phyloP scores from a whole-genome alignment of 2,329 filamentous ascomycete species.

The Botryotinia calthae region DNA sequence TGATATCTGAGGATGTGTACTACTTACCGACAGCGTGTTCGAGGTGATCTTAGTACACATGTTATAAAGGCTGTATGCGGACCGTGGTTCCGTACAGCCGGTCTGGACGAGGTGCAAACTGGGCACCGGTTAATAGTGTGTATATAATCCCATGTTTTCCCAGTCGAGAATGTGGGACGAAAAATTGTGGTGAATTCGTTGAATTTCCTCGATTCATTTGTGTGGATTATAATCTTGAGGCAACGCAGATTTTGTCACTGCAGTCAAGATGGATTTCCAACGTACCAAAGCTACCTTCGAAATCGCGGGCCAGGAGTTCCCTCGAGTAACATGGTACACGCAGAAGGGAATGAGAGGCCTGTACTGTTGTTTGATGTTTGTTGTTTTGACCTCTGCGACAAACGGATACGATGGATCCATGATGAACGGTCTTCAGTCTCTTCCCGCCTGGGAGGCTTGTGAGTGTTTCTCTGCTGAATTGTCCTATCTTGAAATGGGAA shows the following conservation, averaged over 20 bases:
- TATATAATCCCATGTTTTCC: conserved; percentile 1
- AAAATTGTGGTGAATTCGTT: not conserved
- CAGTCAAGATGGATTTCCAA: conserved; percentile 23
- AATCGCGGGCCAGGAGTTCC: conserved; percentile 36
- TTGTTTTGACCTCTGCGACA: conserved; percentile 47
- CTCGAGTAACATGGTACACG: conserved; percentile 49
- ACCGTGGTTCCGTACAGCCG: conserved; percentile 15
- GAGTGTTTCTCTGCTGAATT: conserved; percentile 41
- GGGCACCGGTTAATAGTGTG: conserved; percentile 3
- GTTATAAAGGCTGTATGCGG: not conserved
- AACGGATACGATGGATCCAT: conserved; percentile 46
- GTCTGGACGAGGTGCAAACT: not conserved
- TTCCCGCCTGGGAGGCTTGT: conserved; percentile 48
- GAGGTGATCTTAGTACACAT: not conserved
- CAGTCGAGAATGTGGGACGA: not conserved
- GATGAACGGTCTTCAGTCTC: conserved; percentile 48
- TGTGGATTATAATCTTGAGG: not conserved
- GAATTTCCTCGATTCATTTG: not conserved
- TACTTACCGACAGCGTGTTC: conserved; percentile 15
- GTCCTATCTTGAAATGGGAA: conserved; percentile 38
- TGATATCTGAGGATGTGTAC: not conserved
- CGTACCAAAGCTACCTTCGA: conserved; percentile 34
- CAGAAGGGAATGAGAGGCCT: conserved; percentile 56
- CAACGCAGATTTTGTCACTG: not conserved
- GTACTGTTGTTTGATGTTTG: conserved; percentile 47